Evolutionary conservation across 257 asterid species (phyloP).

Genomic region (Rubia yunnanensis): DNA sequence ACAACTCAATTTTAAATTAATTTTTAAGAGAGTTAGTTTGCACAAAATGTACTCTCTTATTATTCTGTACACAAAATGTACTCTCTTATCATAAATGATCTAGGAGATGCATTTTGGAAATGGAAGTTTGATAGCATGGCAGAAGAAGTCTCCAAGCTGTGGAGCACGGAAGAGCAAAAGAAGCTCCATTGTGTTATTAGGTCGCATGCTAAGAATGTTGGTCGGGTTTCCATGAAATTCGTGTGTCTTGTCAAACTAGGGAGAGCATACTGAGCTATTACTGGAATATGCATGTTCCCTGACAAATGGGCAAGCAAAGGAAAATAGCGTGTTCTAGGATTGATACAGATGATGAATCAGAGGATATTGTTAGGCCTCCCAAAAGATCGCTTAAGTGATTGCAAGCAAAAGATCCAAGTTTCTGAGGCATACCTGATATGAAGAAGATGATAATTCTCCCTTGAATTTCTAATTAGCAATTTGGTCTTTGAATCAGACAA

Average conservation of each 20-base stretch:
- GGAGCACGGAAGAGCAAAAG: conserved; percentile 26
- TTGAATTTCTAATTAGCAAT: too few relatives aligned
- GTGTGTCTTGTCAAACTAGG: background rate
- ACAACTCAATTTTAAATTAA: too few relatives aligned
- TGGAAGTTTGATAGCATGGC: conserved; percentile 34
- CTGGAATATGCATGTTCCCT: background rate
- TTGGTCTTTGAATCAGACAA: too few relatives aligned
- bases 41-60: too few relatives aligned
- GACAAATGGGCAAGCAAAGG: background rate
- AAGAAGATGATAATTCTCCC: conserved; percentile 5
- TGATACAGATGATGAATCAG: conserved; percentile 8
- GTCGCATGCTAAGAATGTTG: background rate
- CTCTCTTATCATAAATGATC: too few relatives aligned
- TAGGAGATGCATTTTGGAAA: conserved; percentile 20
- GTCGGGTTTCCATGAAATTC: conserved; percentile 9
- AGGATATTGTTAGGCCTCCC: background rate
- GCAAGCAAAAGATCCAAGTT: too few relatives aligned
- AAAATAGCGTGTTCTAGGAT: background rate
- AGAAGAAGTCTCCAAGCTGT: conserved; percentile 27
- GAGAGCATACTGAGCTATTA: conserved; percentile 2
- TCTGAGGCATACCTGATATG: background rate
- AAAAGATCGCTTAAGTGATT: conserved; percentile 2
- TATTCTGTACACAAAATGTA: too few relatives aligned
- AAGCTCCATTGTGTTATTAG: conserved; percentile 13
- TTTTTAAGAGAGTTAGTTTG: too few relatives aligned